Conservation (phyloP, 805 yeast species). For the Saturnispora quitensis region DNA sequence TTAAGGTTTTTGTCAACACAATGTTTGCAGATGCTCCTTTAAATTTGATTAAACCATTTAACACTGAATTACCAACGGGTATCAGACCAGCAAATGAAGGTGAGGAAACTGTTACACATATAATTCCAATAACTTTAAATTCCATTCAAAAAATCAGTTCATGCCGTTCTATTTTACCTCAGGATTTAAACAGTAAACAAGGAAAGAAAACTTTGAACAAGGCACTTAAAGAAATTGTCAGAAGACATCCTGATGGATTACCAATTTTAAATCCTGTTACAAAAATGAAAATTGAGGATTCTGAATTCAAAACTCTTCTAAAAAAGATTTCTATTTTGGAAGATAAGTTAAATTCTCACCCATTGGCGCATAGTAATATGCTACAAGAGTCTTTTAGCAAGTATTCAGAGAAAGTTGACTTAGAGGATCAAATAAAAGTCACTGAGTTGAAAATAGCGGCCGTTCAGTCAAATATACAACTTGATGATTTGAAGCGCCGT, state of each 20-base stretch:
- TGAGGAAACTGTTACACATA: constrained; percentile 64
- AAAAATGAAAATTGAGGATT: constrained; percentile 76
- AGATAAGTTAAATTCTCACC: constrained; percentile 60
- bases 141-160: constrained; percentile 71
- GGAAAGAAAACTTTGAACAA: constrained; percentile 57
- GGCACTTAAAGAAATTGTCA: constrained; percentile 69
- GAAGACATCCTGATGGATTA: constrained; percentile 82
- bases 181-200: constrained; percentile 50
- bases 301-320: constrained; percentile 59
- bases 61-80: constrained; percentile 77
- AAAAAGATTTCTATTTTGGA: constrained; percentile 79
- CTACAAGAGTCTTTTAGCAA: constrained; percentile 53
- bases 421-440: constrained; percentile 49
- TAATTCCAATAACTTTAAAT: constrained; percentile 76
- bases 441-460: constrained; percentile 61
- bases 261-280: constrained; percentile 88
- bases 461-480: constrained; percentile 85
- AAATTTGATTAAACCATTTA: constrained; percentile 66
- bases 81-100: constrained; percentile 73
- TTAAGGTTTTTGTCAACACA: constrained; percentile 71
- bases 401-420: constrained; percentile 54
- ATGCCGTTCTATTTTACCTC: constrained; percentile 72
- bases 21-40: constrained; percentile 81
- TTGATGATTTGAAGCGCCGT: constrained; percentile 88
- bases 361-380: constrained; percentile 52